These are phyloP conservation scores for Dryas octopetala DNA, from an alignment of 306 rosid genomes.

Conservation along the genomic window DNA sequence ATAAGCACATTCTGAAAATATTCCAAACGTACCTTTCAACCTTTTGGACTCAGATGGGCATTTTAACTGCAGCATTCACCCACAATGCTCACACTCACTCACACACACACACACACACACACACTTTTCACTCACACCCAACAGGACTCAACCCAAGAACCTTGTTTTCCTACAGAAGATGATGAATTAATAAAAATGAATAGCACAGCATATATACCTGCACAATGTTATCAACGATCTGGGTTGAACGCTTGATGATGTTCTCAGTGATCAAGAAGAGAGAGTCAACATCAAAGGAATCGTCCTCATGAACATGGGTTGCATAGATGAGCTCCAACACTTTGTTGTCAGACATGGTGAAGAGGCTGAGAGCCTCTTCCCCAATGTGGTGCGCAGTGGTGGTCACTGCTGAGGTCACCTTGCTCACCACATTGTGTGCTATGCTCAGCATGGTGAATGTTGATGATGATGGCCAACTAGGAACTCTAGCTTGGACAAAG, in stretches of 20 bases:
- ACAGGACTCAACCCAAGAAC: too few relatives aligned
- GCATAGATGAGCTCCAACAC: slow-evolving; percentile 43
- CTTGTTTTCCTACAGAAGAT: too few relatives aligned
- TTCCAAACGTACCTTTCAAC: too few relatives aligned
- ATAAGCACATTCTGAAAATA: too few relatives aligned
- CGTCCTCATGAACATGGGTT: slow-evolving; percentile 49
- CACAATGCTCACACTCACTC: too few relatives aligned
- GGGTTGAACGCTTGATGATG: slow-evolving; percentile 46
- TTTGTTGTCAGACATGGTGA: slow-evolving; percentile 47
- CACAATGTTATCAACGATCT: slow-evolving; percentile 44
- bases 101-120: too few relatives aligned
- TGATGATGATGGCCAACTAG: background rate
- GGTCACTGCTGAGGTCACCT: slow-evolving; percentile 5
- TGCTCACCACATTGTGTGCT: background rate
- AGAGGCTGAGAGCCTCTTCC: slow-evolving; percentile 34
- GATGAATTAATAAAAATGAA: too few relatives aligned
- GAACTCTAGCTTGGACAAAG: too few relatives aligned
- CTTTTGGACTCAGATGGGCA: too few relatives aligned
- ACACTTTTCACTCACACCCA: too few relatives aligned
- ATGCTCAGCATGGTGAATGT: slow-evolving; percentile 6
- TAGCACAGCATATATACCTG: slow-evolving; percentile 34
- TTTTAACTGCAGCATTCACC: too few relatives aligned
- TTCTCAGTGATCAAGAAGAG: slow-evolving; percentile 48
- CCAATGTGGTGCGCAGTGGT: background rate
- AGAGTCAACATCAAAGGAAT: slow-evolving; percentile 44